These are phyloP conservation scores for Aspergillus nomiae DNA, from an alignment of 2,329 filamentous ascomycete genomes.

Conservation along the genomic window DNA sequence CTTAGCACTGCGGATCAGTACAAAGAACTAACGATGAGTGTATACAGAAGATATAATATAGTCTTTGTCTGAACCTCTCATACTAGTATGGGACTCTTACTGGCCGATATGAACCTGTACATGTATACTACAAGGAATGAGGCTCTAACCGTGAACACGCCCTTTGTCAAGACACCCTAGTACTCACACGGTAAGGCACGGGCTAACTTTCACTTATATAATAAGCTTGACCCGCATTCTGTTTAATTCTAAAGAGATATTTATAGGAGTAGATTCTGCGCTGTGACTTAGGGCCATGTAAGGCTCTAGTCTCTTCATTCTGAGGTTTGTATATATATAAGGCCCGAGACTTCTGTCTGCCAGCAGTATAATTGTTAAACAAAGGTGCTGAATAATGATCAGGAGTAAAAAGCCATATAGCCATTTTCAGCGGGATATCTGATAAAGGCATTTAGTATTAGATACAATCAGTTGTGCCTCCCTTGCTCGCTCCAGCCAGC, in stretches of 20 bases:
- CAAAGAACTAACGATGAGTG: neutral
- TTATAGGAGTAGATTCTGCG: neutral
- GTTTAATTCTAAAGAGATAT: neutral
- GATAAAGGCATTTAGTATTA: neutral
- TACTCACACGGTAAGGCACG: neutral
- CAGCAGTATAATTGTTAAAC: neutral
- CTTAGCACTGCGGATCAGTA: neutral
- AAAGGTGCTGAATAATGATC: neutral
- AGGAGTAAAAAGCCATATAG: neutral
- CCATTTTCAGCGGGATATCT: neutral
- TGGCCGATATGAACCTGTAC: neutral
- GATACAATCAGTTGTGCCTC: neutral
- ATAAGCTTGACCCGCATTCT: neutral
- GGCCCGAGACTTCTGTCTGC: no score
- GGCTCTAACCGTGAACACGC: neutral
- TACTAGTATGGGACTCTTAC: neutral
- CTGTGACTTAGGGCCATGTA: no score
- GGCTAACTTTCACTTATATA: neutral
- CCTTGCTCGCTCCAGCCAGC: accelerated
- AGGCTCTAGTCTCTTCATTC: no score
- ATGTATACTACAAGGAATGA: neutral
- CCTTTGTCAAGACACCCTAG: neutral
- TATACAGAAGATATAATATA: neutral
- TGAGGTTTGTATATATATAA: no score
- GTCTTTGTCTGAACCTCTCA: neutral